These are phyloP conservation scores for Sedum album DNA, from an alignment of 164 flowering plant genomes.

Conservation along the genomic window DNA sequence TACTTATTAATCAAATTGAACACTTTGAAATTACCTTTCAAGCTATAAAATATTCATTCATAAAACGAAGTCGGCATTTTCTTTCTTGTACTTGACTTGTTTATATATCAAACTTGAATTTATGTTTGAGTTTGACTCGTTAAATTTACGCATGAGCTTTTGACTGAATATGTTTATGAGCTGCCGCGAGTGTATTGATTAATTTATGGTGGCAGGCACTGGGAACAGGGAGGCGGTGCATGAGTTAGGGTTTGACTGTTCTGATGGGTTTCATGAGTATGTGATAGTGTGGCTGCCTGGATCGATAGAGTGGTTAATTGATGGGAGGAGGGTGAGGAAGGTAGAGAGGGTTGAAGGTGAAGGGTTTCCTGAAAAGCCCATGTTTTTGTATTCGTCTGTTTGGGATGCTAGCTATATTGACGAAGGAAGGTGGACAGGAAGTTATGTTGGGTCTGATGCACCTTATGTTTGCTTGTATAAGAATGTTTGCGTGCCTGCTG, in stretches of 20 bases:
- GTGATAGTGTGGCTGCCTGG: slow-evolving; percentile 35
- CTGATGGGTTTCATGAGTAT: slow-evolving; percentile 48
- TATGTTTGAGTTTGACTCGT: not conserved
- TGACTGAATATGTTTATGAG: no score
- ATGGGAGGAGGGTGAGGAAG: slow-evolving; percentile 36
- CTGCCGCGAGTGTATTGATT: not conserved
- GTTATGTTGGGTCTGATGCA: slow-evolving; percentile 38
- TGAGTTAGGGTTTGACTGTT: slow-evolving; percentile 37
- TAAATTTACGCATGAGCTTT: no score
- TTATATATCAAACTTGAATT: not conserved
- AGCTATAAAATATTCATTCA: no score
- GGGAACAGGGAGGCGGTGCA: slow-evolving; percentile 41
- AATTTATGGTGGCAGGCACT: slow-evolving; percentile 13
- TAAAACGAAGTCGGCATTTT: no score
- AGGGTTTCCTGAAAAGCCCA: slow-evolving; percentile 39
- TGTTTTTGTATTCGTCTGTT: slow-evolving; percentile 48
- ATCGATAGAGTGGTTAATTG: slow-evolving; percentile 41
- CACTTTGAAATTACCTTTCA: no score
- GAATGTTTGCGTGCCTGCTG: slow-evolving; percentile 1
- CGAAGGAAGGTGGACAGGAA: slow-evolving; percentile 45
- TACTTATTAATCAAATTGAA: no score
- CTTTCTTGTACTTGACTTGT: not conserved
- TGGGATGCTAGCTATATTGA: slow-evolving; percentile 60
- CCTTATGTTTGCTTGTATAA: slow-evolving; percentile 37
- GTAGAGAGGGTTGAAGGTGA: slow-evolving; percentile 29